Evolutionary conservation across 148 eudicot species (phyloP).

Genomic region (Dysphania ambrosioides): DNA sequence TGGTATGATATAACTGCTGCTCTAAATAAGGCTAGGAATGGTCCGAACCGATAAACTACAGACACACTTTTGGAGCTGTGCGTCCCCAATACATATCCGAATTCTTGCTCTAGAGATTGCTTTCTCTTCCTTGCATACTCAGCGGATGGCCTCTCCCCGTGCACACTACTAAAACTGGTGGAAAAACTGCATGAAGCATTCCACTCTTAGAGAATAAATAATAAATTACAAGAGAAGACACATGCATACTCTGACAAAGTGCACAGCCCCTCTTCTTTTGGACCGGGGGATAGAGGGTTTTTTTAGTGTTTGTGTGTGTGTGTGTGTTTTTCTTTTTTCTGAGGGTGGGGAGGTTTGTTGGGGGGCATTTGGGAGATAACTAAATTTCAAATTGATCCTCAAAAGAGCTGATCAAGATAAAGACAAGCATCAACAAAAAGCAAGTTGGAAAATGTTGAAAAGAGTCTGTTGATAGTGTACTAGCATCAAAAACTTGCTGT

Average conservation of each 20-base stretch:
- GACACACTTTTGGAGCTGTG: constrained; percentile 70
- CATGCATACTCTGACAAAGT: neutral
- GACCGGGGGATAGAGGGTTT: no score
- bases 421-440: neutral
- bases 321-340: no score
- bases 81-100: constrained; percentile 70
- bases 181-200: constrained; percentile 58
- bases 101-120: constrained; percentile 80
- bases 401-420: neutral
- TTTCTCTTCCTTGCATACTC: constrained; percentile 91
- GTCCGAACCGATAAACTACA: constrained; percentile 70
- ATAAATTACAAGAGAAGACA: neutral
- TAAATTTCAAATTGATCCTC: neutral
- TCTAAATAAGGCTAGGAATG: constrained; percentile 89
- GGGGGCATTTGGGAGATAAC: neutral
- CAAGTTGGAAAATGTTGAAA: neutral
- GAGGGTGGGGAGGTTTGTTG: neutral
- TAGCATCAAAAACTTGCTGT: neutral
- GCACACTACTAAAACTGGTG: constrained; percentile 68
- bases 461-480: neutral
- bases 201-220: constrained; percentile 12
- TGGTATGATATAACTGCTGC: constrained; percentile 86
- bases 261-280: neutral
- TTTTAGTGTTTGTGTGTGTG: no score
- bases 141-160: constrained; percentile 85